A percentile compares a stretch with the other conserved stretches of the same genome.
phyloP scores from a whole-genome alignment of 2,329 filamentous ascomycete species.

The Cephalotrichum gorgonifer region DNA sequence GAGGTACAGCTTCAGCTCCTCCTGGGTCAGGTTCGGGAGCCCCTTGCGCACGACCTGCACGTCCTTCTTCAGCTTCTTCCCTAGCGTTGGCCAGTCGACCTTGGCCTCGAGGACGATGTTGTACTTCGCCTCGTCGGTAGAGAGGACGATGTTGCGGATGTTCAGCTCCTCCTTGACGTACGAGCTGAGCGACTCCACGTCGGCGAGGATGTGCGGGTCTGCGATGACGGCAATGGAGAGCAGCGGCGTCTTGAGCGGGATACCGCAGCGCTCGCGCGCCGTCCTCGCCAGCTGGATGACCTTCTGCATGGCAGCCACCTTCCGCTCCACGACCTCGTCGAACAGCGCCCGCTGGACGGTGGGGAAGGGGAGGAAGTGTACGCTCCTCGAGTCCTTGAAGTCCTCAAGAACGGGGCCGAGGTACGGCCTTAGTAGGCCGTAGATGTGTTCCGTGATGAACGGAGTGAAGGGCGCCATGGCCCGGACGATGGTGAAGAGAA shows the following conservation, averaged over 20 bases:
- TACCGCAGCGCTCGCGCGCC: conserved; percentile 65
- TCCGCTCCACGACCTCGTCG: conserved; percentile 67
- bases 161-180: conserved; percentile 84
- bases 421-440: conserved; percentile 65
- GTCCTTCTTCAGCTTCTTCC: conserved; percentile 89
- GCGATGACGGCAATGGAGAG: conserved; percentile 79
- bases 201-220: conserved; percentile 61
- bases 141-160: conserved; percentile 68
- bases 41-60: conserved; percentile 77
- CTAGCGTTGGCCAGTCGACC: conserved; percentile 79
- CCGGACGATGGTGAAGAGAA: conserved; percentile 73
- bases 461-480: conserved; percentile 82
- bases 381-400: conserved; percentile 62
- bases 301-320: conserved; percentile 75
- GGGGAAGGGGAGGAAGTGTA: conserved; percentile 80
- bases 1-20: conserved; percentile 73
- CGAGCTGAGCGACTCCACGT: conserved; percentile 65
- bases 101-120: conserved; percentile 73
- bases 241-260: conserved; percentile 74
- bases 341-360: conserved; percentile 74
- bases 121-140: conserved; percentile 72
- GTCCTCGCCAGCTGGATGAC: conserved; percentile 78
- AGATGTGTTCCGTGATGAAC: conserved; percentile 84
- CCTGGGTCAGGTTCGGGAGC: conserved; percentile 60
- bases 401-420: conserved; percentile 55